phyloP scores from a whole-genome alignment of 345 rosid genomes.

The Eucalyptus viminalis region DNA sequence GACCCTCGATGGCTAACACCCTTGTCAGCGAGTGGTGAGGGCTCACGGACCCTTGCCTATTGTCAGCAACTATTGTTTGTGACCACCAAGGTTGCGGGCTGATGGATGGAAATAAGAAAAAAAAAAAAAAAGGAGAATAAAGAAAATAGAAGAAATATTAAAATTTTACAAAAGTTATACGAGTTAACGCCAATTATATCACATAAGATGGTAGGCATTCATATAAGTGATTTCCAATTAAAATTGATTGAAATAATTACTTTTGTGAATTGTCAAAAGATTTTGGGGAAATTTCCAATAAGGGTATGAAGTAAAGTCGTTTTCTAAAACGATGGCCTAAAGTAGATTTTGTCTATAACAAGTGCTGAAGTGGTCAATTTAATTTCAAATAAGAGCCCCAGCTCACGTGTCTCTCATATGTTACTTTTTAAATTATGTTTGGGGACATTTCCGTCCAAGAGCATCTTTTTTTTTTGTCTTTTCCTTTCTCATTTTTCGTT shows the following conservation, averaged over 20 bases:
- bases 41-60: accelerated
- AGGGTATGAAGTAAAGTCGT: accelerated
- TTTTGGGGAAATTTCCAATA: too few species aligned
- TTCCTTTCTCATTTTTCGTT: not conserved
- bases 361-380: not conserved
- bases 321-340: accelerated
- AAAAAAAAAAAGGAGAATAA: too few species aligned
- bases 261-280: not conserved
- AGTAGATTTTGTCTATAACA: accelerated
- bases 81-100: accelerated
- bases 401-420: accelerated
- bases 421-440: not conserved
- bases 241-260: too few species aligned
- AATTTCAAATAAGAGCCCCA: accelerated
- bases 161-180: not conserved
- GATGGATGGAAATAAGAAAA: not conserved
- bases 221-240: accelerated
- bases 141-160: accelerated
- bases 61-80: accelerated
- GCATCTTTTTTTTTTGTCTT: not conserved
- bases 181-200: accelerated
- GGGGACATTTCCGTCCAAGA: not conserved
- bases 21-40: accelerated
- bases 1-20: not conserved
- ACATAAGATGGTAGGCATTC: accelerated